Percentiles rank a stretch among this genome's conserved stretches.
Evolutionary conservation across 208 protist genomes (phyloP).

Genomic region (Leptomonas pyrrhocoris): DNA sequence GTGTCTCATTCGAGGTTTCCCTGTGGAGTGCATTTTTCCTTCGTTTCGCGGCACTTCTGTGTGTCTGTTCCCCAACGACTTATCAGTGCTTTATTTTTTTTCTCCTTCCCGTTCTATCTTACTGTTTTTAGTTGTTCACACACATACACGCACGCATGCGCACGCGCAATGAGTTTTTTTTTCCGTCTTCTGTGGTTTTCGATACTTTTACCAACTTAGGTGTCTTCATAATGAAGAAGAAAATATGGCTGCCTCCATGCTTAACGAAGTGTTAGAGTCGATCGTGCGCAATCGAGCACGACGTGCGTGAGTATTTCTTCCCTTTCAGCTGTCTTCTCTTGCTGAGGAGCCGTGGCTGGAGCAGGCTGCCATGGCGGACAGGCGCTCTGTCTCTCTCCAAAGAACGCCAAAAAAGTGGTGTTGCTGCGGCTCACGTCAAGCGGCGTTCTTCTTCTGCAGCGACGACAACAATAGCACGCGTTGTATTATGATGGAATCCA

Average conservation of each 20-base stretch:
- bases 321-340: too few species aligned
- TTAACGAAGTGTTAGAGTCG: neutral
- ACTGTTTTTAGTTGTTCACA: slow-evolving; percentile 18
- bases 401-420: too few species aligned
- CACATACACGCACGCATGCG: neutral
- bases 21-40: neutral
- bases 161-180: neutral
- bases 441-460: too few species aligned
- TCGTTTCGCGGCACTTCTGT: neutral
- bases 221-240: slow-evolving; percentile 1
- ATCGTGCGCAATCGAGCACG: too few species aligned
- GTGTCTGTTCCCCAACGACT: neutral
- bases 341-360: too few species aligned
- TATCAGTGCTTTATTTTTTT: slow-evolving; percentile 3
- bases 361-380: too few species aligned
- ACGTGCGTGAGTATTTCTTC: too few species aligned
- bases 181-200: too few species aligned
- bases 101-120: neutral
- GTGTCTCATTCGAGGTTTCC: neutral
- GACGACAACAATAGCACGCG: too few species aligned
- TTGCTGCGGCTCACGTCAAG: too few species aligned
- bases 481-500: too few species aligned
- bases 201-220: slow-evolving; percentile 15
- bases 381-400: too few species aligned
- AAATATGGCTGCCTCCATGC: neutral